phyloP scores from a whole-genome alignment of 331 rosid species.

The Quercus phellos region DNA sequence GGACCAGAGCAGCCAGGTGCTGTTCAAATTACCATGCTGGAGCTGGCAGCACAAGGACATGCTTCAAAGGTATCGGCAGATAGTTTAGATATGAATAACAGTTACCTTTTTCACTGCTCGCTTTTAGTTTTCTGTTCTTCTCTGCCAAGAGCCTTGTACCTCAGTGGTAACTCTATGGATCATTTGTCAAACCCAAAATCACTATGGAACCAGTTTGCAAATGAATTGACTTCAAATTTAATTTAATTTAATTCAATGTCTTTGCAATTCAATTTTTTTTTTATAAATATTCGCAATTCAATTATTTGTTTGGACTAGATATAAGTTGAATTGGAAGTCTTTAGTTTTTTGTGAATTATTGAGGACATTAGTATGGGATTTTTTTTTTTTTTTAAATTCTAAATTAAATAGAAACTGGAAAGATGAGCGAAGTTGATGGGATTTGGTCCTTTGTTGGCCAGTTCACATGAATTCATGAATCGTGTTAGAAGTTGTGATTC shows the following conservation, averaged over 20 bases:
- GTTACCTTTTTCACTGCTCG: background rate
- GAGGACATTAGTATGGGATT: background rate
- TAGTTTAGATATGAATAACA: slow-evolving; percentile 2
- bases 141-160: background rate
- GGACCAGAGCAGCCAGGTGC: slow-evolving; percentile 83
- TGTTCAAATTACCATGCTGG: slow-evolving; percentile 74
- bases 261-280: background rate
- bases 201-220: background rate
- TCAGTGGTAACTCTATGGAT: background rate
- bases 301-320: background rate
- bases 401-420: background rate
- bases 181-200: background rate
- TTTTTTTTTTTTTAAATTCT: background rate
- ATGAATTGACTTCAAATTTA: background rate
- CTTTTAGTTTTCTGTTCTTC: background rate
- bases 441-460: background rate
- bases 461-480: background rate
- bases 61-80: slow-evolving; percentile 67
- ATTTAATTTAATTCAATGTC: background rate
- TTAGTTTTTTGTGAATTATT: background rate
- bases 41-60: slow-evolving; percentile 73
- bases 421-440: background rate
- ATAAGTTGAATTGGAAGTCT: background rate
- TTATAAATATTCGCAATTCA: background rate
- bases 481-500: background rate